A percentile compares a stretch with the other conserved stretches of the same genome.
Evolutionary conservation across 768 basidiomycete genomes (phyloP).

Genomic region (Hebeloma cylindrosporum): DNA sequence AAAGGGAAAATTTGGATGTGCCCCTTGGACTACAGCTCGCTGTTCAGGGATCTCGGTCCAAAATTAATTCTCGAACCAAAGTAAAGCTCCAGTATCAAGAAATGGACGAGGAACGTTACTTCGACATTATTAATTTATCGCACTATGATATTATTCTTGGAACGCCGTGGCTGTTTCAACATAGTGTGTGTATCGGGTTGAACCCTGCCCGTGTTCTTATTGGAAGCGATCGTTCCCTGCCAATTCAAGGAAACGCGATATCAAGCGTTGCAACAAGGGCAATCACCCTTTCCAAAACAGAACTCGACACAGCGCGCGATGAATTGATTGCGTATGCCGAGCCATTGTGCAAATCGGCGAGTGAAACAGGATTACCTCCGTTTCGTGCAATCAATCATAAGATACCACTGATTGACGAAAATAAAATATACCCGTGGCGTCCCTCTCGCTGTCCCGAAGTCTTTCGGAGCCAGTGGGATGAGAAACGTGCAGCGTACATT

Average conservation of each 20-base stretch:
- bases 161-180: conserved; percentile 38
- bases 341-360: conserved; percentile 24
- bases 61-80: conserved; percentile 27
- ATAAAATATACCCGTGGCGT: conserved; percentile 30
- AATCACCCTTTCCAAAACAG: conserved; percentile 8
- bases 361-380: conserved; percentile 33
- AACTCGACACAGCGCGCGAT: conserved; percentile 13
- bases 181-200: conserved; percentile 26
- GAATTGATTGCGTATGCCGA: conserved; percentile 23
- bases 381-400: conserved; percentile 38
- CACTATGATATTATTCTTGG: conserved; percentile 43
- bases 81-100: conserved; percentile 33
- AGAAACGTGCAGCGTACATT: conserved; percentile 27
- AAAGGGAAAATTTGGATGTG: conserved; percentile 21
- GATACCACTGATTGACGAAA: conserved; percentile 37
- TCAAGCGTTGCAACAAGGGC: conserved; percentile 10
- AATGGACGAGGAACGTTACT: conserved; percentile 24
- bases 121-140: conserved; percentile 39
- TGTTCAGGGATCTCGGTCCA: conserved; percentile 35
- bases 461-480: conserved; percentile 23
- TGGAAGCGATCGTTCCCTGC: conserved; percentile 19
- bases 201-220: conserved; percentile 27
- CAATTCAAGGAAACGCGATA: conserved; percentile 18
- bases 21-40: conserved; percentile 37
- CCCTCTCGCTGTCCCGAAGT: conserved; percentile 35